These are phyloP conservation scores for Nemania sp. DNA, from an alignment of 2,329 filamentous ascomycete genomes.

Conservation along the genomic window DNA sequence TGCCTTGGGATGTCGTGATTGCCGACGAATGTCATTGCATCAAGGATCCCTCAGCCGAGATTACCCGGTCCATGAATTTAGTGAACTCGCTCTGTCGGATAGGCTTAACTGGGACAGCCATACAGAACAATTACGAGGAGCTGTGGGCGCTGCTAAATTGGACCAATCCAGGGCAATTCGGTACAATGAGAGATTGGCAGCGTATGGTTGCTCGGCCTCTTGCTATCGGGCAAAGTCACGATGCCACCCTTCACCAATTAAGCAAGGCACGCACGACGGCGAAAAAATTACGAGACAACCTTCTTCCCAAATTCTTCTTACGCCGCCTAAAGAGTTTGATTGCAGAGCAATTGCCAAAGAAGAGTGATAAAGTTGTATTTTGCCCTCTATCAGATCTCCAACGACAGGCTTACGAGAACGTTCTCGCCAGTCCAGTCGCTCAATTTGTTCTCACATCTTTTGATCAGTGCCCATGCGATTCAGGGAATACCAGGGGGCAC, in stretches of 20 bases:
- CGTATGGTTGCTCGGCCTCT: conserved; percentile 81
- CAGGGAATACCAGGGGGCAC: conserved; percentile 79
- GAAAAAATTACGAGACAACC: conserved; percentile 84
- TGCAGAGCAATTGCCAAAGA: conserved; percentile 91
- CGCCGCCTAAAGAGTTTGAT: conserved; percentile 94
- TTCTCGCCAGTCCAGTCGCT: conserved; percentile 79
- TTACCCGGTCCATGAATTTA: conserved; percentile 87
- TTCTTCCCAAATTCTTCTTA: conserved; percentile 90
- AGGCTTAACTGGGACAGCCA: conserved; percentile 92
- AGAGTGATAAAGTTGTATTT: conserved; percentile 94
- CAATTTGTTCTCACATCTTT: conserved; percentile 75
- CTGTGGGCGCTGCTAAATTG: conserved; percentile 96
- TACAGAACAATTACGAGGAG: conserved; percentile 98
- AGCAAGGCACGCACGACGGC: conserved; percentile 85
- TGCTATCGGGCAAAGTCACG: conserved; percentile 89
- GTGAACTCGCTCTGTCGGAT: conserved; percentile 93
- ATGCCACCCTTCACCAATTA: conserved; percentile 86
- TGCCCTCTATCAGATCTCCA: conserved; percentile 89
- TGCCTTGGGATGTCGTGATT: conserved; percentile 93
- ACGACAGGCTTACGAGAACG: conserved; percentile 82
- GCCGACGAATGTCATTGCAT: conserved; percentile 94
- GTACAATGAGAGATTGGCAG: conserved; percentile 78
- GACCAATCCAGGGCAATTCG: conserved; percentile 85
- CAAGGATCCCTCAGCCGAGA: conserved; percentile 82
- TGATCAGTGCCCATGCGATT: conserved; percentile 77